Evolutionary conservation across 176 grass and related monocot genomes (phyloP).

Genomic region (Eragrostis nindensis): DNA sequence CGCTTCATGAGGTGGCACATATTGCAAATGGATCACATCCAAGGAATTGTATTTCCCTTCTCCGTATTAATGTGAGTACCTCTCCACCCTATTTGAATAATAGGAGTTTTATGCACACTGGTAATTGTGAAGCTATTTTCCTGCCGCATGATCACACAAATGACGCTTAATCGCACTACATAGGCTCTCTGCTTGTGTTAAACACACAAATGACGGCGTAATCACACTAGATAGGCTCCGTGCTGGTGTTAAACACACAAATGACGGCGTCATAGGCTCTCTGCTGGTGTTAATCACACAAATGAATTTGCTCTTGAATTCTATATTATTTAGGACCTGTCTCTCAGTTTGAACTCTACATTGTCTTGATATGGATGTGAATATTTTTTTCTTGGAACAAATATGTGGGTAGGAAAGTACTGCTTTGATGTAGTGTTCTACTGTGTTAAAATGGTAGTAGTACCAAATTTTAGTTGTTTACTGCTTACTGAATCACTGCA

Average conservation of each 20-base stretch:
- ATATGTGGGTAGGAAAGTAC: background rate
- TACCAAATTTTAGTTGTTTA: background rate
- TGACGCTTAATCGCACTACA: background rate
- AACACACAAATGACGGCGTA: too few relatives aligned
- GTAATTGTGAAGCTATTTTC: background rate
- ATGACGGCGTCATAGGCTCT: too few relatives aligned
- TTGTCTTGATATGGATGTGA: background rate
- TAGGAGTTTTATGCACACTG: background rate
- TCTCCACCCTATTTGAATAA: background rate
- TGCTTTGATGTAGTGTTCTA: background rate
- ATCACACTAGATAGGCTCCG: too few relatives aligned
- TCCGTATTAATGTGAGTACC: conserved; percentile 89
- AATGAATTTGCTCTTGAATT: too few relatives aligned
- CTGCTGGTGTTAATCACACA: too few relatives aligned
- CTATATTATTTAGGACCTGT: background rate
- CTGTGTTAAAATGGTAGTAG: background rate
- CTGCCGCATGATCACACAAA: too few relatives aligned
- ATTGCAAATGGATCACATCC: conserved; percentile 98
- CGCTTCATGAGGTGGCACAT: conserved; percentile 95
- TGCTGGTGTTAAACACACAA: too few relatives aligned
- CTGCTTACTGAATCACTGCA: conserved; percentile 21
- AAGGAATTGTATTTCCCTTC: conserved; percentile 92
- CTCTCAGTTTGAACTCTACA: background rate
- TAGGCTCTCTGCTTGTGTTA: too few relatives aligned
- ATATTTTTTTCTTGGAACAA: background rate